phyloP scores from a whole-genome alignment of 805 yeast species.

The Yarrowia alimentaria region DNA sequence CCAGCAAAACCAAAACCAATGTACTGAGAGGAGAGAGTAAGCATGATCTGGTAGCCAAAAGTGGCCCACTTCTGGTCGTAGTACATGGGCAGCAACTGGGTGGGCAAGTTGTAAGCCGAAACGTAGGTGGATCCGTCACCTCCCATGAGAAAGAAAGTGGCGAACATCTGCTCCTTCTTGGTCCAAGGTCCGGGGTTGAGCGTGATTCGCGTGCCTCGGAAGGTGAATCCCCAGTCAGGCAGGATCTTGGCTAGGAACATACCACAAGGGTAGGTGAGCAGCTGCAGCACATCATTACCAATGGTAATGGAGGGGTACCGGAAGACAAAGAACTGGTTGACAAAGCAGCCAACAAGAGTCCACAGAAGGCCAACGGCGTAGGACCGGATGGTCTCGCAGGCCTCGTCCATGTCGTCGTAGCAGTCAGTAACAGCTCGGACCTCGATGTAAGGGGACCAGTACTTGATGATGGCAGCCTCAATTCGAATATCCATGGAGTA shows the following conservation, averaged over 20 bases:
- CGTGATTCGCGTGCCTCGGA: slow-evolving; percentile 44
- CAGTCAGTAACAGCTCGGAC: slow-evolving; percentile 62
- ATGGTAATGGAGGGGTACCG: slow-evolving; percentile 53
- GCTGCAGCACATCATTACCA: slow-evolving; percentile 52
- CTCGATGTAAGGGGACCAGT: slow-evolving; percentile 58
- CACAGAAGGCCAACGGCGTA: slow-evolving; percentile 42
- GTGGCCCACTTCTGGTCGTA: slow-evolving; percentile 30
- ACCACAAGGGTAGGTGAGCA: slow-evolving; percentile 60
- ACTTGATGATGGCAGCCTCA: slow-evolving; percentile 14
- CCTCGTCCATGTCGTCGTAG: slow-evolving; percentile 46
- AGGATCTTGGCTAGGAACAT: slow-evolving; percentile 23
- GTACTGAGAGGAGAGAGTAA: slow-evolving; percentile 49
- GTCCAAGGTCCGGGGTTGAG: slow-evolving; percentile 64
- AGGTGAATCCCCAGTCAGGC: slow-evolving; percentile 49
- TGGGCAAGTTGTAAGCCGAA: slow-evolving; percentile 28
- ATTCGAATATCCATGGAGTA: slow-evolving; percentile 2
- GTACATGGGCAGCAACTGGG: slow-evolving; percentile 33
- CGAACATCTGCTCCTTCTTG: slow-evolving; percentile 59
- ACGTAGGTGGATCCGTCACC: slow-evolving; percentile 47
- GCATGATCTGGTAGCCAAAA: slow-evolving; percentile 48
- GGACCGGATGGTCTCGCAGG: slow-evolving; percentile 50
- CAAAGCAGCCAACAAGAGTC: slow-evolving; percentile 33
- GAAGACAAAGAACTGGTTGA: slow-evolving; percentile 47
- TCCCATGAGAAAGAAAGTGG: slow-evolving; percentile 46
- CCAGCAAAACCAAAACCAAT: slow-evolving; percentile 55